A percentile compares a stretch with the other conserved stretches of the same genome.
These are phyloP conservation scores for Pseudopyrenochaeta lycopersici DNA, from an alignment of 2,329 filamentous ascomycete genomes.

Conservation along the genomic window DNA sequence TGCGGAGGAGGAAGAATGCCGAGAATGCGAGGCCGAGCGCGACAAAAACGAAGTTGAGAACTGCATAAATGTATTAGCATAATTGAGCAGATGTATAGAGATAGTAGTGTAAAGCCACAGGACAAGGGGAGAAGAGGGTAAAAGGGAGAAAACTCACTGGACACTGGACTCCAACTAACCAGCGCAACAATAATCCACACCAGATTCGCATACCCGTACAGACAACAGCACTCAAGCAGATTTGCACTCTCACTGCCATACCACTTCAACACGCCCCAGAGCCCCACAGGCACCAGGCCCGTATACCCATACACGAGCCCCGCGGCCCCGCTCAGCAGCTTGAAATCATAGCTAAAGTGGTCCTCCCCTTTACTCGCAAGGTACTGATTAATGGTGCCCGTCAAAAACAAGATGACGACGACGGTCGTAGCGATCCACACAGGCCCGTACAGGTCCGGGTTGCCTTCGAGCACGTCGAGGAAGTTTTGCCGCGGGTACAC, in stretches of 20 bases:
- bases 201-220: conserved; percentile 96
- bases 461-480: conserved; percentile 94
- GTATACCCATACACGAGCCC: conserved; percentile 97
- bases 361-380: conserved; percentile 71
- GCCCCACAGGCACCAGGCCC: conserved; percentile 75
- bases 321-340: conserved; percentile 85
- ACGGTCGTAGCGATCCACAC: conserved; percentile 99
- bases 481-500: conserved; percentile 93
- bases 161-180: conserved; percentile 87
- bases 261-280: conserved; percentile 92
- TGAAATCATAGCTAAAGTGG: conserved; percentile 92
- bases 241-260: conserved; percentile 95
- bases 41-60: conserved; percentile 94
- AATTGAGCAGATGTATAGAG: neutral
- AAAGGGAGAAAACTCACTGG: conserved; percentile 54
- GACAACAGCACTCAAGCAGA: conserved; percentile 90
- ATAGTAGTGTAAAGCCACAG: neutral
- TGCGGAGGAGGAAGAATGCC: conserved; percentile 50
- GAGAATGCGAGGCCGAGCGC: conserved; percentile 64
- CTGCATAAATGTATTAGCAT: conserved; percentile 24
- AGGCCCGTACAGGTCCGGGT: conserved; percentile 94
- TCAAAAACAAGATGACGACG: conserved; percentile 92
- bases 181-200: conserved; percentile 96
- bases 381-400: conserved; percentile 94
- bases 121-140: neutral